These are phyloP conservation scores for Aspergillus niger DNA, from an alignment of 2,329 filamentous ascomycete genomes.

Conservation along the genomic window DNA sequence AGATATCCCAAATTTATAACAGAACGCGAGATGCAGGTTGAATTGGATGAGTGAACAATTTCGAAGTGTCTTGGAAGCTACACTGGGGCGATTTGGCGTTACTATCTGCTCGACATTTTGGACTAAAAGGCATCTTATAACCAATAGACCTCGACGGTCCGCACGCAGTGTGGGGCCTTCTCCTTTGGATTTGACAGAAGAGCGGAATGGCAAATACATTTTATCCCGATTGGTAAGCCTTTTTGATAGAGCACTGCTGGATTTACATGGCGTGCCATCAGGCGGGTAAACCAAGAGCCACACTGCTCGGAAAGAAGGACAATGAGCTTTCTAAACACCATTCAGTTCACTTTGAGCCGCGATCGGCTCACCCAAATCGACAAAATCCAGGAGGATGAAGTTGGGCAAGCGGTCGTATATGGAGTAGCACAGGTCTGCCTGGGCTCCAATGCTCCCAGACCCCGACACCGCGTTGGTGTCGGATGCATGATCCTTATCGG, in stretches of 20 bases:
- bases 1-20: not conserved
- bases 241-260: not conserved
- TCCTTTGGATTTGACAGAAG: not conserved
- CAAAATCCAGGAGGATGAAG: slow-evolving; percentile 49
- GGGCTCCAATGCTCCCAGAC: slow-evolving; percentile 47
- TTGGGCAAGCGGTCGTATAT: slow-evolving; percentile 45
- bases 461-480: slow-evolving; percentile 48
- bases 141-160: not conserved
- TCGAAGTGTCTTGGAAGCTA: not conserved
- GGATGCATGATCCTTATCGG: slow-evolving; percentile 41
- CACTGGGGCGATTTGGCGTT: not conserved
- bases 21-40: slow-evolving; percentile 42
- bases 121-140: not conserved
- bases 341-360: slow-evolving; percentile 45
- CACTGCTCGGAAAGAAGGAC: not conserved
- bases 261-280: not conserved
- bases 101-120: not conserved
- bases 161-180: not conserved
- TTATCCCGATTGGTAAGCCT: not conserved
- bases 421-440: slow-evolving; percentile 42
- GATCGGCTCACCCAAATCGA: slow-evolving; percentile 49
- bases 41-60: slow-evolving; percentile 35
- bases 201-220: not conserved
- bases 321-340: slow-evolving; percentile 25
- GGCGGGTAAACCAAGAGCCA: not conserved